phyloP scores from a whole-genome alignment of 202 grass and related monocot genomes.

The Elaeis oleifera region DNA sequence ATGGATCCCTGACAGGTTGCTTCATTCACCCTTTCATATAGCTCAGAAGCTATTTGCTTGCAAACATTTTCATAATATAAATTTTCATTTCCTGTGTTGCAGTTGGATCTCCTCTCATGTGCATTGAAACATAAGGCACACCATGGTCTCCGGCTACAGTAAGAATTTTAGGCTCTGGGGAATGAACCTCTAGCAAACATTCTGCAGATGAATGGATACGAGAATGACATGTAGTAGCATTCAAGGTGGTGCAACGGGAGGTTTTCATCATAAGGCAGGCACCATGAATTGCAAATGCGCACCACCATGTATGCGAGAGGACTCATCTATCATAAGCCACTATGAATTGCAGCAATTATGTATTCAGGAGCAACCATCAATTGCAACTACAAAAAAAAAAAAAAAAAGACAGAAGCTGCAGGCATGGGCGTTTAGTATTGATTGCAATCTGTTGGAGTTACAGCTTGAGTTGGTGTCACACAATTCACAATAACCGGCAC shows the following conservation, averaged over 20 bases:
- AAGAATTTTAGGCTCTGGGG: conserved; percentile 48
- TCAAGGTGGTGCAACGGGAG: conserved; percentile 3
- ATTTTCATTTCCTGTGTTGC: conserved; percentile 81
- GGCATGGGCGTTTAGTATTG: too few relatives aligned
- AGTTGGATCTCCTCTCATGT: conserved; percentile 77
- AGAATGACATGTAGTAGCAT: background rate
- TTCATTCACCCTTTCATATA: conserved; percentile 44
- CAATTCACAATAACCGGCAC: too few relatives aligned
- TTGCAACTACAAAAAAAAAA: too few relatives aligned
- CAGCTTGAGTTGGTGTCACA: too few relatives aligned
- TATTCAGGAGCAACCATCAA: too few relatives aligned
- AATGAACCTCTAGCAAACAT: conserved; percentile 13
- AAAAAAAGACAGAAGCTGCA: too few relatives aligned
- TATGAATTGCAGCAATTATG: too few relatives aligned
- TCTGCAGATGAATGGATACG: conserved; percentile 16
- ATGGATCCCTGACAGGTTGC: conserved; percentile 62
- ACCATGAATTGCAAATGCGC: too few relatives aligned
- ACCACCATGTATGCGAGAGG: too few relatives aligned
- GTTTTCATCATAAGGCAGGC: background rate
- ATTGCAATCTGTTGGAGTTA: too few relatives aligned
- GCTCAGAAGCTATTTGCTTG: conserved; percentile 65
- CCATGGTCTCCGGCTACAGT: conserved; percentile 32
- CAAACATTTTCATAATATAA: conserved; percentile 58
- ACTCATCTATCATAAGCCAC: too few relatives aligned
- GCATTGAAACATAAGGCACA: conserved; percentile 83